A percentile compares a stretch with the other conserved stretches of the same genome.
Evolutionary conservation across 1,139 yeast species (phyloP).

Genomic region (Komagataea norvegica): DNA sequence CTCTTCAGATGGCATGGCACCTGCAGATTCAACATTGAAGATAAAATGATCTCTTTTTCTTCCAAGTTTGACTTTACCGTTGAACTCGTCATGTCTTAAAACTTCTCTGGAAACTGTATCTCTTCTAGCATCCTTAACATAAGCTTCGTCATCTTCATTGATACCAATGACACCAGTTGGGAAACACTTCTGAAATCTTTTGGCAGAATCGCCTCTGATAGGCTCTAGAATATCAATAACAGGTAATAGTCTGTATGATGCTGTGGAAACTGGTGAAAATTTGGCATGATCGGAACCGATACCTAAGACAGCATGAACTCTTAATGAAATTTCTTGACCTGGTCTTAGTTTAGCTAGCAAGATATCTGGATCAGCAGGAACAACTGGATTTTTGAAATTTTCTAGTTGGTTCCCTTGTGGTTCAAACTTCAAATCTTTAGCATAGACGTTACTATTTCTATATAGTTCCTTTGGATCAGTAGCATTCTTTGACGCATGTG

Average conservation of each 20-base stretch:
- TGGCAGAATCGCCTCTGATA: constrained; percentile 72
- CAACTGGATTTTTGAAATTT: constrained; percentile 63
- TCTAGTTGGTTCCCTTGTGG: constrained; percentile 88
- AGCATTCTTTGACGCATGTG: constrained; percentile 73
- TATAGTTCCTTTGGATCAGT: constrained; percentile 82
- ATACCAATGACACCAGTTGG: constrained; percentile 90
- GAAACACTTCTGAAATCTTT: constrained; percentile 81
- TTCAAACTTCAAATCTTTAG: constrained; percentile 81
- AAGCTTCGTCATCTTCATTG: constrained; percentile 64
- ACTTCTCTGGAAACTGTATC: constrained; percentile 98
- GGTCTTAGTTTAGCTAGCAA: constrained; percentile 90
- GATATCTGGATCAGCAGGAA: constrained; percentile 81
- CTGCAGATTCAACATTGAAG: constrained; percentile 89
- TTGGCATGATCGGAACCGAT: constrained; percentile 95
- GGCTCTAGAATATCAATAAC: constrained; percentile 73
- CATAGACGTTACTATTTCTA: constrained; percentile 81
- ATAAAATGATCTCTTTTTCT: constrained; percentile 89
- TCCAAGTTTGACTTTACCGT: constrained; percentile 85
- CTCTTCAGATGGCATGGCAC: constrained; percentile 96
- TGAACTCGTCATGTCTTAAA: constrained; percentile 84
- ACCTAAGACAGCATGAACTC: constrained; percentile 90
- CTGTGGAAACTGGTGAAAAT: constrained; percentile 95
- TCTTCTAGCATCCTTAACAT: constrained; percentile 79
- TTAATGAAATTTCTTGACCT: constrained; percentile 88
- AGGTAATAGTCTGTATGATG: constrained; percentile 95